phyloP scores from a whole-genome alignment of 768 basidiomycete genomes.

The Lyophyllum shimeji region DNA sequence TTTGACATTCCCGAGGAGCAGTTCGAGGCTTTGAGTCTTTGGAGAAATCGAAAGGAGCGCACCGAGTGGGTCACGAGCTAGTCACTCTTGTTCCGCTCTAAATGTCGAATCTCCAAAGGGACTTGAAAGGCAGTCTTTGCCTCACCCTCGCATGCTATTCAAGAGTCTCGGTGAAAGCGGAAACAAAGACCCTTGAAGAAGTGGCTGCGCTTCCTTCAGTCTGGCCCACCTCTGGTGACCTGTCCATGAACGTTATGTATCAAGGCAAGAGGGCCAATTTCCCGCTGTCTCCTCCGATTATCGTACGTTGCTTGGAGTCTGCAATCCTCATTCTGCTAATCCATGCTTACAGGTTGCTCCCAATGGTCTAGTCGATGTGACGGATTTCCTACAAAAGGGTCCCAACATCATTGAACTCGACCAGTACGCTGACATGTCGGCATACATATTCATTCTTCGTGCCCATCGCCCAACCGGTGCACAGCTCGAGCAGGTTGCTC shows the following conservation, averaged over 20 bases:
- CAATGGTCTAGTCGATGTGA: conserved; percentile 52
- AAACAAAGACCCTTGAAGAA: conserved; percentile 17
- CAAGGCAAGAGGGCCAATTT: conserved; percentile 27
- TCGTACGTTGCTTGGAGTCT: conserved; percentile 24
- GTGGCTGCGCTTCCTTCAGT: conserved; percentile 28
- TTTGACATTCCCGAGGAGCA: conserved; percentile 25
- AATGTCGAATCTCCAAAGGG: conserved; percentile 20
- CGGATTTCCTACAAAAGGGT: conserved; percentile 40
- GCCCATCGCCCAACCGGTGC: conserved; percentile 47
- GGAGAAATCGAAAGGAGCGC: conserved; percentile 36
- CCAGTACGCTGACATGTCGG: conserved; percentile 43
- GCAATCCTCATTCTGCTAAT: not conserved
- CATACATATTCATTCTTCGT: conserved; percentile 45
- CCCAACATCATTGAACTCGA: conserved; percentile 42
- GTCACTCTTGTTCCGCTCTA: not conserved
- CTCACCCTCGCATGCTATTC: conserved; percentile 47
- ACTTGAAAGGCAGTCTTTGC: conserved; percentile 36
- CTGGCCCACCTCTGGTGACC: conserved; percentile 43
- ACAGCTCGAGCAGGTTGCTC: conserved; percentile 39
- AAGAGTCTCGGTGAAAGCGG: conserved; percentile 17
- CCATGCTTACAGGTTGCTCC: conserved; percentile 37
- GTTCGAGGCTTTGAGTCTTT: conserved; percentile 28
- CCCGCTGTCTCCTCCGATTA: conserved; percentile 42
- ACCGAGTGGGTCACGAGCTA: conserved; percentile 27
- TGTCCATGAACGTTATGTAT: conserved; percentile 34